A percentile compares a stretch with the other conserved stretches of the same genome.
phyloP scores from a whole-genome alignment of 2,329 filamentous ascomycete species.

The Periconia sp. region DNA sequence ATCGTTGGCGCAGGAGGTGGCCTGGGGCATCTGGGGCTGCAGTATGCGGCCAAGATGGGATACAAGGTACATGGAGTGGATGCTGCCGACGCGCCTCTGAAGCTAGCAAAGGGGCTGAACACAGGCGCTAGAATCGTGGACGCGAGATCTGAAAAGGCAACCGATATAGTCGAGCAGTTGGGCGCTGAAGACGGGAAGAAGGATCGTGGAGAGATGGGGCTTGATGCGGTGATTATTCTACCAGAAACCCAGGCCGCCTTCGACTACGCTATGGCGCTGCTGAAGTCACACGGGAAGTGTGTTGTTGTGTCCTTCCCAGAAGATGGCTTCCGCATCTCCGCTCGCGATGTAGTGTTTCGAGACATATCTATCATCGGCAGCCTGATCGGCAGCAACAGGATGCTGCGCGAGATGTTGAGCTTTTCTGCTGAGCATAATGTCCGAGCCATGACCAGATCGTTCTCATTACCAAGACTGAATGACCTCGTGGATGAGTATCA shows the following conservation, averaged over 20 bases:
- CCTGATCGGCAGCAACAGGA: slow-evolving; percentile 46
- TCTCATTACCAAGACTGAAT: slow-evolving; percentile 41
- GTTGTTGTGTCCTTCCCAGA: slow-evolving; percentile 52
- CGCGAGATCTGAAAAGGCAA: slow-evolving; percentile 35
- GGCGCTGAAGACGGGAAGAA: slow-evolving; percentile 41
- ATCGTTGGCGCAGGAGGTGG: slow-evolving; percentile 45
- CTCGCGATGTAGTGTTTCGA: slow-evolving; percentile 48
- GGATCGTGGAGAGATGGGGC: slow-evolving; percentile 45
- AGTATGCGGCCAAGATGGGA: slow-evolving; percentile 36
- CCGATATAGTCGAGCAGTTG: slow-evolving; percentile 33
- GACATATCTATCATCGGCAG: slow-evolving; percentile 48
- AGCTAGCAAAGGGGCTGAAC: slow-evolving; percentile 38
- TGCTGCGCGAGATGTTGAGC: slow-evolving; percentile 43
- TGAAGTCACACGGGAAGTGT: slow-evolving; percentile 50
- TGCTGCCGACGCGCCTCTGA: slow-evolving; percentile 39
- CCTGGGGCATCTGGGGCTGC: slow-evolving; percentile 34
- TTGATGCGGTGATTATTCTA: slow-evolving; percentile 51
- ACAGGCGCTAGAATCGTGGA: slow-evolving; percentile 44
- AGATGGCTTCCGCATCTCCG: slow-evolving; percentile 46
- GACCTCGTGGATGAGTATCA: slow-evolving; percentile 50
- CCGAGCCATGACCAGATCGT: slow-evolving; percentile 39
- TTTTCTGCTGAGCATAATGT: slow-evolving; percentile 42
- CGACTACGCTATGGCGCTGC: slow-evolving; percentile 49
- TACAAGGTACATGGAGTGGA: slow-evolving; percentile 43
- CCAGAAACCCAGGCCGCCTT: slow-evolving; percentile 52